Evolutionary conservation across 139 green algal genomes (phyloP), one percentile per base, ranked within the genome.

Genomic region (Monoraphidium neglectum): DNA sequence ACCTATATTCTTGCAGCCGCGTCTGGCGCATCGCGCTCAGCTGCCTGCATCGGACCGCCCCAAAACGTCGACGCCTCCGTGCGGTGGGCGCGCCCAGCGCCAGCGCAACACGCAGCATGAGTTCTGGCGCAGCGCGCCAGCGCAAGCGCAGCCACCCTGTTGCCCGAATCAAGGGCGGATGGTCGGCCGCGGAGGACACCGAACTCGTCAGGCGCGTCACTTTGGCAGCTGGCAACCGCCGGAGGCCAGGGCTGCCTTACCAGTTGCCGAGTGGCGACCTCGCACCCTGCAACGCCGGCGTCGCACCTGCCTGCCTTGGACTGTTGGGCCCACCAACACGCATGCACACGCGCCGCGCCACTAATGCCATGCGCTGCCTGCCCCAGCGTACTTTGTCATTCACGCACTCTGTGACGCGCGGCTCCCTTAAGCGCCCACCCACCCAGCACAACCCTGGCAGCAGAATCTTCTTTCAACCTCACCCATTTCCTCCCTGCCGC

Each of bases 181-280:
- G 86, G 86, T 73, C 70, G 15, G 38, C 61, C 5, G 74, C 90
- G 4, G 86, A 91, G 61, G 86, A 91, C 61, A 69, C 60, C 15
- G 62, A 80, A 60, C 70, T 91, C 0, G 73, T 78, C 26, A 87
- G 74, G 86, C 87, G 67, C 69, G 77, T 35, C 47, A 8, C 37
- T 12, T 12, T 12, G 43, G 8, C 43, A 8, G 43, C 43, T 12
- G 43, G 43, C 8, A 51, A 51, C 43, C n/a, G 43, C 43, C 8
- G 43, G 12, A 21, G 8, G 43, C 43, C 8, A 51, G 43, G 43
- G 43, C 43, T 15, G 12, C 26, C 26, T 18, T 26, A 40, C 53
- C 37, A 49, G 59, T 21, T 64, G 71, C 35, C 40, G 28, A 26
- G 21, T 2, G 2, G 16, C 49, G 56, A 37, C 10, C 28, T 28